Conservation (phyloP, 352 stramenopile genomes). For the Phytophthora uliginosa region DNA sequence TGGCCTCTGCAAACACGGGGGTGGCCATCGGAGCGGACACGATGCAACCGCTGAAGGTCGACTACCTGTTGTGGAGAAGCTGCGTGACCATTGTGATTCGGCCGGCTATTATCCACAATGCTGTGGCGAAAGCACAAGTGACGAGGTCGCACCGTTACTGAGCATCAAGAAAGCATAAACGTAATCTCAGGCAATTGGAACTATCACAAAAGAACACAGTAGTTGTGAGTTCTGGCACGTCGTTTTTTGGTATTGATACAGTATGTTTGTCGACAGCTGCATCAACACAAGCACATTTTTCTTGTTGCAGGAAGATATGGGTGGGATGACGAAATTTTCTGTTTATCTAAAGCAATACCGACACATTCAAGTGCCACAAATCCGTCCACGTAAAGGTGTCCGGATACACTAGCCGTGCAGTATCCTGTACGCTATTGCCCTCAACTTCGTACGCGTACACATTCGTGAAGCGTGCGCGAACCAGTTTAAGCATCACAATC, state of each 20-base stretch:
- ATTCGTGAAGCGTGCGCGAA: neutral
- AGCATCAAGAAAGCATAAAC: neutral
- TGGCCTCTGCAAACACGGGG: neutral
- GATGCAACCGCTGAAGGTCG: neutral
- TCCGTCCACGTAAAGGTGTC: neutral
- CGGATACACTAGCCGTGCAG: neutral
- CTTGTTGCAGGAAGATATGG: too few relatives aligned
- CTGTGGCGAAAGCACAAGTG: neutral
- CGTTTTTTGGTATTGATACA: neutral
- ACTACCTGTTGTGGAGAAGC: neutral
- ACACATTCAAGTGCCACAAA: neutral
- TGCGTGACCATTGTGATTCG: neutral
- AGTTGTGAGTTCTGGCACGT: too few relatives aligned
- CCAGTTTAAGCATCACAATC: neutral
- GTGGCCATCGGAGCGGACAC: neutral
- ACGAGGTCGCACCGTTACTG: neutral
- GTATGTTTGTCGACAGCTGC: neutral
- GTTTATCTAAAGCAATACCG: neutral
- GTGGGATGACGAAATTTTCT: neutral
- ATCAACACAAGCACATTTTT: neutral
- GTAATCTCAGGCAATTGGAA: too few relatives aligned
- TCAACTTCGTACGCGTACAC: neutral
- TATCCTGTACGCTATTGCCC: neutral
- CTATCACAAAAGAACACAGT: too few relatives aligned
- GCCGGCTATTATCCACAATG: neutral